Evolutionary conservation across 192 early-diverging fungal genomes (phyloP).

Genomic region (Funneliformis mosseae): DNA sequence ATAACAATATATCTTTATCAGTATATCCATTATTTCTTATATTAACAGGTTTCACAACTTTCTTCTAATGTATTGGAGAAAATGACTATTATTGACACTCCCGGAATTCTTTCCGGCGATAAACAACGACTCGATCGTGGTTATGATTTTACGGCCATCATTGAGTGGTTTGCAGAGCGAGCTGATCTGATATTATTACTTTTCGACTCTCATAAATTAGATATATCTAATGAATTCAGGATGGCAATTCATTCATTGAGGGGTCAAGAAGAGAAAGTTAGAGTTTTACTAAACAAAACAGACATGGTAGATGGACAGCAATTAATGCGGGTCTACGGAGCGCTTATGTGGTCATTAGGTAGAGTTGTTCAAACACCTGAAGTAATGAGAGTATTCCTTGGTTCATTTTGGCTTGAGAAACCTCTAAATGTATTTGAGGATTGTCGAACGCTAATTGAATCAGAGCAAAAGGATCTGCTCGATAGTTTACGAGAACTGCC

Average conservation of each 20-base stretch:
- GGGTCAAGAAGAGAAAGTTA: constrained; percentile 87
- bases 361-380: constrained; percentile 88
- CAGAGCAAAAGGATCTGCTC: constrained; percentile 78
- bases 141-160: constrained; percentile 79
- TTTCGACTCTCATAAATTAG: constrained; percentile 89
- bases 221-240: constrained; percentile 91
- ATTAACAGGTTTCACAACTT: constrained; percentile 67
- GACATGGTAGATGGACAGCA: constrained; percentile 87
- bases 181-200: constrained; percentile 81
- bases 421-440: constrained; percentile 72
- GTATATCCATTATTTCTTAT: not conserved
- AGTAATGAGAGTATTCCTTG: constrained; percentile 83
- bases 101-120: constrained; percentile 85
- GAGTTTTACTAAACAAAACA: constrained; percentile 86
- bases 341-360: constrained; percentile 91
- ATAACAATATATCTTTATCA: not conserved
- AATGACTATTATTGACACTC: constrained; percentile 89
- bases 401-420: constrained; percentile 79
- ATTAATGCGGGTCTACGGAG: constrained; percentile 88
- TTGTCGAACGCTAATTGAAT: constrained; percentile 64
- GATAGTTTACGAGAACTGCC: constrained; percentile 74
- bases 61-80: constrained; percentile 75
- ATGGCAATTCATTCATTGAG: constrained; percentile 71
- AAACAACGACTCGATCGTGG: constrained; percentile 81
- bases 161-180: constrained; percentile 87